Conservation (phyloP, 1,284 basidiomycete species). For the Cystobasidiaceae sp. region DNA sequence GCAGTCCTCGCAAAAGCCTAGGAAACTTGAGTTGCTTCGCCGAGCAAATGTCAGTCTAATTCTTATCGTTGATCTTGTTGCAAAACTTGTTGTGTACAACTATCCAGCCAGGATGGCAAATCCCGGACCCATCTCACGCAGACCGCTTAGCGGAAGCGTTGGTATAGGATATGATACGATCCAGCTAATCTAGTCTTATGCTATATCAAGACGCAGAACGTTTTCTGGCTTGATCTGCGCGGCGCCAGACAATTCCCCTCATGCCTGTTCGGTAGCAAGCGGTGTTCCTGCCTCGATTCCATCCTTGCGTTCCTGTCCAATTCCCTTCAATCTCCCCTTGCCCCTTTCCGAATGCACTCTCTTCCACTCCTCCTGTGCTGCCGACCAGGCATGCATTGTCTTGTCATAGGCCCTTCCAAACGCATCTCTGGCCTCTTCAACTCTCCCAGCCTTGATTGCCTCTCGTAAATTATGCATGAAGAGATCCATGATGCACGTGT, state of each 20-base stretch:
- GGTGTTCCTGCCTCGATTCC: slow-evolving; percentile 4
- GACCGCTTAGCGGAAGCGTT: too few species aligned
- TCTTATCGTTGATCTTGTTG: too few species aligned
- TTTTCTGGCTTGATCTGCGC: too few species aligned
- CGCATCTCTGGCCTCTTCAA: not conserved
- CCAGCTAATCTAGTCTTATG: too few species aligned
- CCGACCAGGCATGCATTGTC: not conserved
- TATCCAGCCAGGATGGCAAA: too few species aligned
- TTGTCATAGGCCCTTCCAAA: slow-evolving; percentile 9
- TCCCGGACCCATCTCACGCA: too few species aligned
- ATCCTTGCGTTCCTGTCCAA: slow-evolving; percentile 39
- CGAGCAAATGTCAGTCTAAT: too few species aligned
- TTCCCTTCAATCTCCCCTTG: slow-evolving; percentile 32
- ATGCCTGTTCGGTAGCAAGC: not conserved
- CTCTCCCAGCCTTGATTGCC: slow-evolving; percentile 37
- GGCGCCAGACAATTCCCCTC: slow-evolving; percentile 22
- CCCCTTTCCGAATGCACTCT: slow-evolving; percentile 24
- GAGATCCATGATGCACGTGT: slow-evolving; percentile 59
- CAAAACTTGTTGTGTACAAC: too few species aligned
- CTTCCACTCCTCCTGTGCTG: slow-evolving; percentile 7
- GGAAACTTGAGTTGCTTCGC: too few species aligned
- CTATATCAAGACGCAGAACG: too few species aligned
- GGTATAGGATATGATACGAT: too few species aligned
- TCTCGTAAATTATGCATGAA: slow-evolving; percentile 60
- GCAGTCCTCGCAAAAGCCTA: too few species aligned